Evolutionary conservation across 192 early-diverging fungal genomes (phyloP), one percentile per base, ranked within the genome.

Genomic region (Coemansia reversa): DNA sequence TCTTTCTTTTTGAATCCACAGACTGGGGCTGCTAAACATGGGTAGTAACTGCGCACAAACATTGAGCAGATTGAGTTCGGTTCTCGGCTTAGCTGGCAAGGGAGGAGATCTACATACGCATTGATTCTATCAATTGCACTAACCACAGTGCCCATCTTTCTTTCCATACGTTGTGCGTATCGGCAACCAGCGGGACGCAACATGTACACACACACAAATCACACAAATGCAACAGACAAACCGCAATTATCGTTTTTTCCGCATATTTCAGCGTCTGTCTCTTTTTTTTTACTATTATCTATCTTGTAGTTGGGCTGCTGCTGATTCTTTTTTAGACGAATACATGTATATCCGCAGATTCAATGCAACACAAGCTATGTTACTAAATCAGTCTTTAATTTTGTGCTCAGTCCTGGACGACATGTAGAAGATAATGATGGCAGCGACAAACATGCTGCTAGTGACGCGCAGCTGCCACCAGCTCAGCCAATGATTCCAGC

Each of bases 401-500:
- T 67, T 18, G 2, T 52, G 51, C 18, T 52, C 9, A 14, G 14
- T 45, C 3, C 14, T 45, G 39, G 39, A 45, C 20, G 11, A 25
- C 51, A 14, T 52, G 51, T 52, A 52, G 51, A 52, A 52, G 51
- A 14, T 22, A 27, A 0, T 27, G 22, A 19, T 7, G 22, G 9
- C 51, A 52, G 5, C 47, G 55, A 63, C 39, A 62, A 60, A 32
- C 35, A 30, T 45, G 58, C 54, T 45, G 52, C 28, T 49, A 45
- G 19, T 27, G 19, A 22, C 1, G 16, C 29, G 18, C 51, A 51
- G 42, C 57, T 79, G 33, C 71, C 76, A 6, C 71, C 76, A 16
- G 55, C 49, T 9, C 76, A 60, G 67, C 76, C 70, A 1, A 65
- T 66, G 56, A 49, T 70, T 51, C 51, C 70, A 3, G 55, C 29